Evolutionary conservation across 2,329 filamentous ascomycete species (phyloP), one percentile per base, ranked within the genome.

Genomic region (Dothiorella sarmentorum): DNA sequence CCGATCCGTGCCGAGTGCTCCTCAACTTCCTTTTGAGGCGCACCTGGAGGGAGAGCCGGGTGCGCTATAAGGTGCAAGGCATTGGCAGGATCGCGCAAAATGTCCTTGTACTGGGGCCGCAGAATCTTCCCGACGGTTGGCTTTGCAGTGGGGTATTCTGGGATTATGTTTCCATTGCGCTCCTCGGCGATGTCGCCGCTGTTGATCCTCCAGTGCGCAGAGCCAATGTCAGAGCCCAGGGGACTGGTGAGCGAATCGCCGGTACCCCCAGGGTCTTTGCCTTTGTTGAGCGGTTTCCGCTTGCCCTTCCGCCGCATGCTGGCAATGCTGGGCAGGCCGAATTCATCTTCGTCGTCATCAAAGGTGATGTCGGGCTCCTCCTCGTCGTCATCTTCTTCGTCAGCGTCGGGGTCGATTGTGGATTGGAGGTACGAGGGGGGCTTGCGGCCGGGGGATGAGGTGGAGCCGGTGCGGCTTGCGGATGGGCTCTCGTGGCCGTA

Each of bases 41-140:
- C 90, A 69, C 88, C 87, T 24, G 82, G 76, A 10, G 90, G 85
- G 44, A 89, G 80, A 0, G 89, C 78, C 5, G 91, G 86, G 73
- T 99, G 92, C 66, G 89, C 89, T 67, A 99, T 97, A 7, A 99
- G 84, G 71, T 99, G 93, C 43, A 99, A 78, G 7, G 92, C 91
- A 71, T 99, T 99, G 56, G 91, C 94, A 10, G 95, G 95, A 69
- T 87, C 85, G 74, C 74, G 71, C 10, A 99, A 76, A 44, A 99
- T 95, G 62, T 99, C 94, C 75, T 99, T 97, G 74, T 97, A 99
- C 73, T 99, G 94, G 53, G 94, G 94, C 63, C 94, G 85, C 20
- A 99, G 78, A 61, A 97, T 97, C 79, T 99, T 99, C 26, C 91
- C 93, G 71, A 97, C 92, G 62, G 83, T 87, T 74, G 92, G 95